Percentiles rank a stretch among this genome's conserved stretches.
phyloP scores from a whole-genome alignment of 2,329 filamentous ascomycete species.

The Coleophoma cylindrospora region DNA sequence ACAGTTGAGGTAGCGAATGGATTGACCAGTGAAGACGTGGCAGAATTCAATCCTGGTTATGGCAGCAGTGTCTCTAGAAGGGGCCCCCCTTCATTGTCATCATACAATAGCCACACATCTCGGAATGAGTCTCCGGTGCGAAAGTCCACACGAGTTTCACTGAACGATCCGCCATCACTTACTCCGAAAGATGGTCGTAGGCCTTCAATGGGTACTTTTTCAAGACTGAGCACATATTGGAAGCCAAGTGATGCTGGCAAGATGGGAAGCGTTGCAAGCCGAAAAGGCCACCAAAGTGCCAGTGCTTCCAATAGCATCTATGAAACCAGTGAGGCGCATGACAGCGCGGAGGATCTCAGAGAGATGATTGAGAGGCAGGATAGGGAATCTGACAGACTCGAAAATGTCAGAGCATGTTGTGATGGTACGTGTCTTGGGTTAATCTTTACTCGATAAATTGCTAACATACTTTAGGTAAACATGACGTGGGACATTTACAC shows the following conservation, averaged over 20 bases:
- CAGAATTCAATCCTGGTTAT: slow-evolving; percentile 73
- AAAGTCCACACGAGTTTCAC: slow-evolving; percentile 25
- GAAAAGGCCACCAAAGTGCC: slow-evolving; percentile 45
- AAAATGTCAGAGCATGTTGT: slow-evolving; percentile 96
- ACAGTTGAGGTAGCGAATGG: slow-evolving; percentile 53
- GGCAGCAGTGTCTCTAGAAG: slow-evolving; percentile 43
- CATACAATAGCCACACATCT: slow-evolving; percentile 71
- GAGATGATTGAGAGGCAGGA: slow-evolving; percentile 76
- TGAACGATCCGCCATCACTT: slow-evolving; percentile 11
- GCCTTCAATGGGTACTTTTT: slow-evolving; percentile 40
- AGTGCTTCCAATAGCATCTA: slow-evolving; percentile 42
- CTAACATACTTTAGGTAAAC: slow-evolving; percentile 53
- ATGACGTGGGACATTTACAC: slow-evolving; percentile 62
- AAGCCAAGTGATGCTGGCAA: slow-evolving; percentile 27
- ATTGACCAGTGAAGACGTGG: slow-evolving; percentile 56
- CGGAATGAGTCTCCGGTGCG: slow-evolving; percentile 57
- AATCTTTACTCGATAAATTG: not conserved
- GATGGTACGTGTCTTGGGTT: slow-evolving; percentile 64
- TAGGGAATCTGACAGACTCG: slow-evolving; percentile 70
- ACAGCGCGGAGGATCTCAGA: slow-evolving; percentile 79
- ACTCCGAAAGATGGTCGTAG: slow-evolving; percentile 19
- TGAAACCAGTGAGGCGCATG: slow-evolving; percentile 52
- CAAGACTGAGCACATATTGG: slow-evolving; percentile 57
- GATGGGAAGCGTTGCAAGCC: slow-evolving; percentile 45
- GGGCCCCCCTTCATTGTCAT: slow-evolving; percentile 65